Conservation (phyloP, 1,139 yeast species). For the Debaryomyces fabryi region DNA sequence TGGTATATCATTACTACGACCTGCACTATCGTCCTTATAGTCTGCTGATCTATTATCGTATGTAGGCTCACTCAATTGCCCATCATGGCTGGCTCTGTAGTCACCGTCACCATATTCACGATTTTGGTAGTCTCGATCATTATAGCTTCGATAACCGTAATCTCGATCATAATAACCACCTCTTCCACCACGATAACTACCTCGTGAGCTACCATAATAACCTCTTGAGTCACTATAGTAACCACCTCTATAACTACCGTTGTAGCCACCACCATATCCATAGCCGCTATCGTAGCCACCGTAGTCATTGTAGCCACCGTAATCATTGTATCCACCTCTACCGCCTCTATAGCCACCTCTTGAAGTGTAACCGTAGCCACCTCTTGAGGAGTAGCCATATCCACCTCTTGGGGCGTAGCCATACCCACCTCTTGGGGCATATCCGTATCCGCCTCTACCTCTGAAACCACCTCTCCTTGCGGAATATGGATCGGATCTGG, state of each 20-base stretch:
- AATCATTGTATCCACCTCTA: conserved; percentile 19
- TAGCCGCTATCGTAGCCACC: conserved; percentile 7
- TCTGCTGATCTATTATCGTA: conserved; percentile 21
- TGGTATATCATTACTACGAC: conserved; percentile 14
- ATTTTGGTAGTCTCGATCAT: conserved; percentile 8
- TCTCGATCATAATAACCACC: conserved; percentile 12
- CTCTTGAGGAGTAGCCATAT: conserved; percentile 12
- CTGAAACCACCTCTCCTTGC: conserved; percentile 28
- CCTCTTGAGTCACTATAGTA: conserved; percentile 36
- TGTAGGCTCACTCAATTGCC: conserved; percentile 27
- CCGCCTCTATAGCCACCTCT: conserved; percentile 29
- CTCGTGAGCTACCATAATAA: conserved; percentile 32
- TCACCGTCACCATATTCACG: conserved; percentile 11
- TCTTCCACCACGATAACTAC: conserved; percentile 32
- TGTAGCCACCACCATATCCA: conserved; percentile 10
- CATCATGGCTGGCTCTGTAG: conserved; percentile 17
- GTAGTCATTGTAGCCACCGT: conserved; percentile 13
- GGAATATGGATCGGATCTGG: conserved; percentile 57
- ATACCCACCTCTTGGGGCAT: conserved; percentile 21
- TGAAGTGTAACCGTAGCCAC: conserved; percentile 19
- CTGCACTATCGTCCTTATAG: conserved; percentile 11
- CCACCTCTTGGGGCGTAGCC: conserved; percentile 17
- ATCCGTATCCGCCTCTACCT: conserved; percentile 22
- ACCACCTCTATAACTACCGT: conserved; percentile 18
- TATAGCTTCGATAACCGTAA: conserved; percentile 12